A percentile compares a stretch with the other conserved stretches of the same genome.
These are phyloP conservation scores for Ashbya aceris DNA, from an alignment of 1,139 yeast genomes.

Conservation along the genomic window DNA sequence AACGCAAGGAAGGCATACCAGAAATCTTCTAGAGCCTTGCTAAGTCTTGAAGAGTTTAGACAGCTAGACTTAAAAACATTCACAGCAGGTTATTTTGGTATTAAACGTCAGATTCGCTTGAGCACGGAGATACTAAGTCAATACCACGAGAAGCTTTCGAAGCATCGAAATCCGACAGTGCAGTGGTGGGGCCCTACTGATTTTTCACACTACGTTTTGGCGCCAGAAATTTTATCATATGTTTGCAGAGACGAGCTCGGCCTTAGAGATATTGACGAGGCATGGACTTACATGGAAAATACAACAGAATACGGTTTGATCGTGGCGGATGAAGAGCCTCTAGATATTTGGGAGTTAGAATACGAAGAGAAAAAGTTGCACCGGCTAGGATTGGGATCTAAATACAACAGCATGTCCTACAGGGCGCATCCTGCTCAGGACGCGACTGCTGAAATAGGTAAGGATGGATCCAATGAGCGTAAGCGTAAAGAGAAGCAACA, in stretches of 20 bases:
- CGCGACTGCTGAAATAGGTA: neutral
- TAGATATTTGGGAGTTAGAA: constrained; percentile 22
- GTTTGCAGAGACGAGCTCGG: constrained; percentile 42
- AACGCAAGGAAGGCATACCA: constrained; percentile 37
- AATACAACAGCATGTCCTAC: constrained; percentile 4
- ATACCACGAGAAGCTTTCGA: constrained; percentile 28
- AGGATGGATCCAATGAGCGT: neutral
- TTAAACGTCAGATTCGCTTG: constrained; percentile 45
- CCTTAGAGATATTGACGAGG: constrained; percentile 32
- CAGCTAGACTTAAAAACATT: constrained; percentile 39
- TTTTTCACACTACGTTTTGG: constrained; percentile 49
- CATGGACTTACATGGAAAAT: constrained; percentile 37
- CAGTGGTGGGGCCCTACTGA: constrained; percentile 53
- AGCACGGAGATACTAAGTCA: constrained; percentile 33
- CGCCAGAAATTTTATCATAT: constrained; percentile 52
- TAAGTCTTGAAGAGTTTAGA: constrained; percentile 42
- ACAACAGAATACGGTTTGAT: constrained; percentile 48
- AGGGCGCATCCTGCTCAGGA: constrained; percentile 3
- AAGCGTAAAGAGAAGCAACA: neutral
- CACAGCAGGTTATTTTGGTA: constrained; percentile 57
- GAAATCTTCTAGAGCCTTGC: constrained; percentile 35
- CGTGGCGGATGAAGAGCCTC: constrained; percentile 24
- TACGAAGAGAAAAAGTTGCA: constrained; percentile 6
- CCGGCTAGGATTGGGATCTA: constrained; percentile 2
- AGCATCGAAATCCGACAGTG: constrained; percentile 36